phyloP scores from a whole-genome alignment of 345 rosid genomes.

The Populus nigra region DNA sequence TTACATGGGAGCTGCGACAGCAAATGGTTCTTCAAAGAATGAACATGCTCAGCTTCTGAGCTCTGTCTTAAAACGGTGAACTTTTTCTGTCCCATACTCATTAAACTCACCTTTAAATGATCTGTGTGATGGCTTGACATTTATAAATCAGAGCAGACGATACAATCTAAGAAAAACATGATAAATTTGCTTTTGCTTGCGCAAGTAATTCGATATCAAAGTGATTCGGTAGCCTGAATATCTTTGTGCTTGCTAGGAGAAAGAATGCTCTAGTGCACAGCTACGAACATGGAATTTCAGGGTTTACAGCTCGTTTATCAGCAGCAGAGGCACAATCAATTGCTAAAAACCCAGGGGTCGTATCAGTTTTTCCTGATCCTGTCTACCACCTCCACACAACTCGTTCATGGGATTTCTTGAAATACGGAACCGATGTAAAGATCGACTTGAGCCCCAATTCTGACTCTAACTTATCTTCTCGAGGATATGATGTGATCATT shows the following conservation, averaged over 20 bases:
- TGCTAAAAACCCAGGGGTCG: conserved; percentile 59
- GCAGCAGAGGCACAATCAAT: conserved; percentile 60
- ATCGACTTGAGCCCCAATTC: conserved; percentile 44
- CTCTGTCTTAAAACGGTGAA: conserved; percentile 48
- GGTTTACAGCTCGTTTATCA: conserved; percentile 75
- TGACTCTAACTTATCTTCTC: conserved; percentile 22
- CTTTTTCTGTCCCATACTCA: too few relatives aligned
- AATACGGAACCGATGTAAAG: conserved; percentile 48
- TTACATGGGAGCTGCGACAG: conserved; percentile 66
- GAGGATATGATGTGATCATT: conserved; percentile 46
- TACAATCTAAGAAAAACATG: not conserved
- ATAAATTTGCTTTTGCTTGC: not conserved
- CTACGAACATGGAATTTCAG: conserved; percentile 70
- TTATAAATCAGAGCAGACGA: not conserved
- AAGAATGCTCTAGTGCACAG: conserved; percentile 41
- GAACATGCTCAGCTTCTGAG: conserved; percentile 50
- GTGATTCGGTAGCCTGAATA: not conserved
- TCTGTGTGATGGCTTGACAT: too few relatives aligned
- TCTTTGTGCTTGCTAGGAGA: conserved; percentile 39
- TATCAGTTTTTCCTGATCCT: conserved; percentile 72
- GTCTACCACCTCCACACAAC: conserved; percentile 75
- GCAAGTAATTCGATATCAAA: not conserved
- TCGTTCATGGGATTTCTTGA: conserved; percentile 92
- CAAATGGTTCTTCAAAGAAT: conserved; percentile 29
- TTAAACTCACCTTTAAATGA: too few relatives aligned